Evolutionary conservation across 2,329 filamentous ascomycete species (phyloP), one percentile per base, ranked within the genome.

Genomic region (Sporothrix dimorphospora): DNA sequence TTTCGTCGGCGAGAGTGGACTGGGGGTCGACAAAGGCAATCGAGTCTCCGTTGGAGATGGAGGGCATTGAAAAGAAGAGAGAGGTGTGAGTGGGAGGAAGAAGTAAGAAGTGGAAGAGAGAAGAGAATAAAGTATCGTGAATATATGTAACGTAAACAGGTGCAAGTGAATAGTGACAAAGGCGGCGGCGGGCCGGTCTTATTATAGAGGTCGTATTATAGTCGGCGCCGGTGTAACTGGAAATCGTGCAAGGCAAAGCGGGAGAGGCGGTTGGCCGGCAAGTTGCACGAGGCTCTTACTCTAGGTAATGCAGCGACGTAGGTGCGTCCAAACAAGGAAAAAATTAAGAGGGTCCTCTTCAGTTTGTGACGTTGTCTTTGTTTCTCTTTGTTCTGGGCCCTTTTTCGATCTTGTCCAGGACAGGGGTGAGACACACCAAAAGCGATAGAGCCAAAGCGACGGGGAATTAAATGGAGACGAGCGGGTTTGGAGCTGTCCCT

Each of bases 391-490:
- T 38, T 67, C 19, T 67, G 19, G 40, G 63, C 40, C 59, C 61
- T 66, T 66, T 47, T 66, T 34, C 40, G 61, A 66, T 21, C 49
- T 19, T 49, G 55, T 4, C 55, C 55, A 40, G 55, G 59, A 65
- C 59, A 45, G 38, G 59, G 59, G 59, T 65, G 38, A 65, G 59
- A 40, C 30, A 55, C 12, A 30, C 24, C 24, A 65, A 34, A 34
- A 3, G 30, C 19, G 19, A 55, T 27, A 14, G 19, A 27, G 59
- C 38, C 61, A 49, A 38, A 30, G n/a, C 9, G 61, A 30, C 57
- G 45, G 47, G 45, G 14, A 49, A 49, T 24, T 40, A 40, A 42
- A 38, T 42, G 57, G 57, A 11, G 57, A 63, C 19, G 8, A n/a
- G 9, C 9, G 57, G 57, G 9, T 24, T n/a, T 14, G 63, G 45